Conservation (phyloP, 2,329 filamentous ascomycete species). For the Sclerotinia glacialis region DNA sequence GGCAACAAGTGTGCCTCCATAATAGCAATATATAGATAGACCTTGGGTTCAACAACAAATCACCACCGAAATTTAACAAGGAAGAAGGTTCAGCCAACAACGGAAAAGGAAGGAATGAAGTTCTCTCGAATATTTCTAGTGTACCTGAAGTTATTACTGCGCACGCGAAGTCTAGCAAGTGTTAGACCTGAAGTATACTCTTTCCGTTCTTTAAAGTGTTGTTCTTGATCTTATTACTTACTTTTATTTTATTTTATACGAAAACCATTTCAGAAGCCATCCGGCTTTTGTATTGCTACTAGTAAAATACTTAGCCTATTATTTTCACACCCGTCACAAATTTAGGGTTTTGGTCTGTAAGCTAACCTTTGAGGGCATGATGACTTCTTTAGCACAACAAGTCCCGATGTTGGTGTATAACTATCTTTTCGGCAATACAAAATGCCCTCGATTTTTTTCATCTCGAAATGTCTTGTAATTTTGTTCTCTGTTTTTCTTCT, state of each 20-base stretch:
- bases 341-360: neutral
- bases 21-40: neutral
- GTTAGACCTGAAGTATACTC: neutral
- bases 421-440: neutral
- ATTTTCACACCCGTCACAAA: too few species aligned
- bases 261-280: neutral
- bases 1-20: neutral
- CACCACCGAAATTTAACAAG: neutral
- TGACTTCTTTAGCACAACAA: neutral
- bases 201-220: too few species aligned
- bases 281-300: neutral
- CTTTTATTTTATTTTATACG: neutral
- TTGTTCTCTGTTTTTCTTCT: neutral
- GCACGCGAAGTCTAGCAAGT: neutral
- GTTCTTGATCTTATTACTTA: neutral
- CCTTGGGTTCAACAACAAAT: neutral
- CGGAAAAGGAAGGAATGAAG: neutral
- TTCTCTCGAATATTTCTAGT: neutral
- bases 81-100: neutral
- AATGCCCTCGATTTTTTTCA: neutral
- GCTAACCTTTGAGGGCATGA: too few species aligned
- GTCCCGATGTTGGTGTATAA: neutral
- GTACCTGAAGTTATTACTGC: neutral
- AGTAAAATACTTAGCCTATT: neutral
- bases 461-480: neutral